These are phyloP conservation scores for Clonostachys rhizophaga DNA, from an alignment of 2,329 filamentous ascomycete species.

Conservation along the genomic window DNA sequence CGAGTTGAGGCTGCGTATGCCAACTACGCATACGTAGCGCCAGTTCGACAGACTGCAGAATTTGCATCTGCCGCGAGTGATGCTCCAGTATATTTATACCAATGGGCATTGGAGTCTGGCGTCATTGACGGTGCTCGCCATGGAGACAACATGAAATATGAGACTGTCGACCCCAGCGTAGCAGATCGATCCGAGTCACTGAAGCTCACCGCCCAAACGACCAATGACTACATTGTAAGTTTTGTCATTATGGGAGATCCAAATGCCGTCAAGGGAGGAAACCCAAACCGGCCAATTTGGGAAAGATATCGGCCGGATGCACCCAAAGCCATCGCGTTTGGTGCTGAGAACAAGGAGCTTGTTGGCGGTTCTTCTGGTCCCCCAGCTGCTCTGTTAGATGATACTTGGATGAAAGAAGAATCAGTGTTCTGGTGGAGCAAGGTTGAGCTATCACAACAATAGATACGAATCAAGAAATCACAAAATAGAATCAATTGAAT, in stretches of 20 bases:
- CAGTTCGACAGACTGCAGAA: conserved; percentile 42
- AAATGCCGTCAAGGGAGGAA: conserved; percentile 19
- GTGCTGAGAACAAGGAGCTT: conserved; percentile 38
- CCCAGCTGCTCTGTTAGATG: conserved; percentile 27
- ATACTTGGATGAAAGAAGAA: conserved; percentile 34
- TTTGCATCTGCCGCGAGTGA: conserved; percentile 6
- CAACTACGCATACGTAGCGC: conserved; percentile 48
- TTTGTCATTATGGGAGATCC: conserved; percentile 42
- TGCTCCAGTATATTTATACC: conserved; percentile 14
- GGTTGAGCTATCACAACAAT: conserved; percentile 26
- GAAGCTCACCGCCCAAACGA: conserved; percentile 29
- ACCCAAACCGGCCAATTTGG: conserved; percentile 24
- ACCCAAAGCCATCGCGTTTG: conserved; percentile 33
- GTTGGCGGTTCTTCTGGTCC: conserved; percentile 31
- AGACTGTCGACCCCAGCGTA: conserved; percentile 29
- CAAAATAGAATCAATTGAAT: too few relatives aligned
- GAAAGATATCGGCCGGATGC: conserved; percentile 16
- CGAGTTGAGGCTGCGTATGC: conserved; percentile 49
- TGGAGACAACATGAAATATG: conserved; percentile 42
- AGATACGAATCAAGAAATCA: too few relatives aligned
- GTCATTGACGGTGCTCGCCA: conserved; percentile 39
- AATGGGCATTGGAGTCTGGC: conserved; percentile 39
- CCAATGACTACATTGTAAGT: conserved; percentile 42
- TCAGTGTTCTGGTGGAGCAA: conserved; percentile 42
- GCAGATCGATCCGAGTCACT: conserved; percentile 28